phyloP scores from a whole-genome alignment of 345 rosid genomes.

The Salix suchowensis region DNA sequence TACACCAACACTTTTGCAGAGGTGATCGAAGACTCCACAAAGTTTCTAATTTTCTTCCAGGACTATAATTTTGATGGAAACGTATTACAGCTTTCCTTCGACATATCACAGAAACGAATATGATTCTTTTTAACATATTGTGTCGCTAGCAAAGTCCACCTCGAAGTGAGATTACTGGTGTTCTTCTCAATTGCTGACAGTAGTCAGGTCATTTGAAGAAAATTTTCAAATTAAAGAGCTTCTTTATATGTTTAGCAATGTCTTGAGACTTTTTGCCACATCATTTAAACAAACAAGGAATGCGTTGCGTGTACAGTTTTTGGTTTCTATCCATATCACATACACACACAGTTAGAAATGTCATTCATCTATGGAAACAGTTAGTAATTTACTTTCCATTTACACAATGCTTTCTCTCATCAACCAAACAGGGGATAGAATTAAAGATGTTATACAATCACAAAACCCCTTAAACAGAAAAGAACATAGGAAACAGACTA shows the following conservation, averaged over 20 bases:
- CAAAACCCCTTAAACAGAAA: not conserved
- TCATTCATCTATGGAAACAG: not conserved
- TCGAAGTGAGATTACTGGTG: not conserved
- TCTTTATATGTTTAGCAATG: not conserved
- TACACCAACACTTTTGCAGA: not conserved
- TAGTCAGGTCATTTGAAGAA: not conserved
- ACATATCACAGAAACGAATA: not conserved
- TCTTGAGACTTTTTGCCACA: not conserved
- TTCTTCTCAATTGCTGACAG: not conserved
- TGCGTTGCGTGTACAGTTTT: not conserved
- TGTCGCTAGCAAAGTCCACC: not conserved
- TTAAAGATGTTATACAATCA: not conserved
- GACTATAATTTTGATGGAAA: not conserved
- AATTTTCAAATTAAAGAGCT: not conserved
- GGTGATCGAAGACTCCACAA: not conserved
- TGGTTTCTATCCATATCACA: not conserved
- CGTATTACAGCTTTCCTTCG: not conserved
- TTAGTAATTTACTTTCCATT: not conserved
- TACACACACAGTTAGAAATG: not conserved
- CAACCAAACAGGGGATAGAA: not conserved
- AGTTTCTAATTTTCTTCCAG: not conserved
- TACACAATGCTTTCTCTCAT: not conserved
- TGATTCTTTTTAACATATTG: not conserved
- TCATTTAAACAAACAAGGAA: not conserved
- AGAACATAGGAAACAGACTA: not conserved